Evolutionary conservation across 106 monocot species (phyloP), one percentile per base, ranked within the genome.

Genomic region (Acanthochlamys bracteata): DNA sequence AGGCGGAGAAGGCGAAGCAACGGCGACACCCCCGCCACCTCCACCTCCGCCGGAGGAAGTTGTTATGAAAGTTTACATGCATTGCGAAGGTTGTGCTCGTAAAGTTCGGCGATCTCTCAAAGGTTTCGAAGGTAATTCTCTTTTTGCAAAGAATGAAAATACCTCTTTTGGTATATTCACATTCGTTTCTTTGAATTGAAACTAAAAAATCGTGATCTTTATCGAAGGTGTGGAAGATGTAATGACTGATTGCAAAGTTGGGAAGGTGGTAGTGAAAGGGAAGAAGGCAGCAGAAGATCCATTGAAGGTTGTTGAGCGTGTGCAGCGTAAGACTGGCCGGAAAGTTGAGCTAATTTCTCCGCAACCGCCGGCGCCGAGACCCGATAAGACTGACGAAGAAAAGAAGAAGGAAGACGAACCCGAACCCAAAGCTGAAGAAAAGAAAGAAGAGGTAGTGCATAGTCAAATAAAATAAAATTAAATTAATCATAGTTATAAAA

Each of bases 181-280:
- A n/a, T n/a, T n/a, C n/a, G n/a, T 61, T 59, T 52, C 22, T 58
- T 25, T 24, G 40, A 43, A 42, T 52, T 61, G 0, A 20, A 46
- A 47, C 55, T 16, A 33, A 33, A 33, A 33, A 33, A 6, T 33
- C 6, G 33, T 33, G 33, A 33, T 33, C 33, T 4, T 49, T 49
- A 17, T 49, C 9, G 49, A 33, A 90, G 94, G 89, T 9, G 94
- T 94, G 77, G 94, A 86, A 70, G 77, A 75, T 0, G 89, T 89
- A 75, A 77, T 11, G 43, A 76, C 86, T 10, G 93, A 93, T 43
- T 86, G 79, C 21, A 72, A 67, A 69, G 66, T 67, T 10, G 83
- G 86, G 63, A 86, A 63, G 75, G 93, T 93, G 68, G 72, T 84
- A 26, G 91, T 85, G 70, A 91, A 96, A 67, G 96, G 91, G 63